These are phyloP conservation scores for Pseudogymnoascus sp. DNA, from an alignment of 2,329 filamentous ascomycete genomes.

Conservation along the genomic window DNA sequence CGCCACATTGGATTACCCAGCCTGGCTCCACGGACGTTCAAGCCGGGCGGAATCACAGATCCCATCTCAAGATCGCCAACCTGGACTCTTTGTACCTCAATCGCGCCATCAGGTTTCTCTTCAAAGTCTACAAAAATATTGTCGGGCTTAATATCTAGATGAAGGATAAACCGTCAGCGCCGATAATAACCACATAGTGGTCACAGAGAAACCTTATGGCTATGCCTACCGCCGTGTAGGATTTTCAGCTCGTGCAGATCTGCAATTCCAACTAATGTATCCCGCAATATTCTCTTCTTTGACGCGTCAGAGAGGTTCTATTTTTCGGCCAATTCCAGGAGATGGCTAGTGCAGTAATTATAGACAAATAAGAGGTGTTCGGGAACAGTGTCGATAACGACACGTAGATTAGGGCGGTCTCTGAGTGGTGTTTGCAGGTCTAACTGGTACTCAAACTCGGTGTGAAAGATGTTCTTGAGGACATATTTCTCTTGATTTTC, in stretches of 20 bases:
- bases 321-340: slow-evolving; percentile 36
- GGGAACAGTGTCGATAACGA: slow-evolving; percentile 34
- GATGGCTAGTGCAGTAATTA: slow-evolving; percentile 35
- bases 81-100: slow-evolving; percentile 29
- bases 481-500: not conserved
- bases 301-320: slow-evolving; percentile 28
- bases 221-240: slow-evolving; percentile 28
- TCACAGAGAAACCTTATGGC: not conserved
- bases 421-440: not conserved
- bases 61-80: slow-evolving; percentile 35
- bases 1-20: slow-evolving; percentile 38
- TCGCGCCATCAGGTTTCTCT: not conserved
- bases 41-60: slow-evolving; percentile 30
- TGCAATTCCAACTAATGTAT: slow-evolving; percentile 33
- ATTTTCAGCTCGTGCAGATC: slow-evolving; percentile 31
- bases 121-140: slow-evolving; percentile 37
- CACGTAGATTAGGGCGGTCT: slow-evolving; percentile 29
- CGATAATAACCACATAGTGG: not conserved
- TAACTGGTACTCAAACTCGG: not conserved
- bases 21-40: slow-evolving; percentile 29
- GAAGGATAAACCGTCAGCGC: not conserved
- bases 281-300: slow-evolving; percentile 36
- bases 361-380: slow-evolving; percentile 39
- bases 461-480: not conserved
- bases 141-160: slow-evolving; percentile 35